Evolutionary conservation across 371 early-diverging fungal species (phyloP), one percentile per base, ranked within the genome.

Genomic region (Circinella umbellata): DNA sequence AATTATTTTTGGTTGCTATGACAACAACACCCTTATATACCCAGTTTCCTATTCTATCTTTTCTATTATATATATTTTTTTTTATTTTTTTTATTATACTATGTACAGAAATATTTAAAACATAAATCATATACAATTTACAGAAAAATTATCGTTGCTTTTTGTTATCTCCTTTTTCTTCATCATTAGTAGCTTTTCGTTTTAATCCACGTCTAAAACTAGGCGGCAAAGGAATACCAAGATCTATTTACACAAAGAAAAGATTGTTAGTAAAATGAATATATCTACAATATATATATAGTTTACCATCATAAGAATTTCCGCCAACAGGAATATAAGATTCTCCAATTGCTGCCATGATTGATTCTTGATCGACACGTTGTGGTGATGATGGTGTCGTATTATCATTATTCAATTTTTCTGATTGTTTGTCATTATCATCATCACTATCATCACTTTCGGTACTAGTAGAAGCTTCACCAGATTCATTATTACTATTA

Each of bases 121-220:
- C 49, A 49, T 51, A n/a, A 51, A 17, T 15, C n/a, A n/a, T 51
- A n/a, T 51, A 51, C n/a, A 15, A n/a, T 13, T 14, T 15, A 51
- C 4, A 51, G 17, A 8, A 51, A 6, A 27, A 57, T 34, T 57
- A 57, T 57, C 34, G 57, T 57, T 34, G 18, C 14, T 57, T 57
- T 34, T 57, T 57, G 37, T 34, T 57, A n/a, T 57, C 13, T 5
- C 4, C 27, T 9, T 57, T n/a, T 13, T 47, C 47, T 15, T 51
- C 51, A 51, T 51, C 51, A 51, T 51, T 15, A 5, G 51, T 5
- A 10, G 57, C 57, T 34, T 34, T 18, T 18, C 57, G 57, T 34
- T 57, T 57, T 34, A 13, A 10, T 10, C 57, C 57, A 57, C 57
- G 57, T 27, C 18, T 57, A 34, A 57, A 57, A n/a, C 57, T 57